These are phyloP conservation scores for Aureobasidium sp. DNA, from an alignment of 2,329 filamentous ascomycete genomes.

Conservation along the genomic window DNA sequence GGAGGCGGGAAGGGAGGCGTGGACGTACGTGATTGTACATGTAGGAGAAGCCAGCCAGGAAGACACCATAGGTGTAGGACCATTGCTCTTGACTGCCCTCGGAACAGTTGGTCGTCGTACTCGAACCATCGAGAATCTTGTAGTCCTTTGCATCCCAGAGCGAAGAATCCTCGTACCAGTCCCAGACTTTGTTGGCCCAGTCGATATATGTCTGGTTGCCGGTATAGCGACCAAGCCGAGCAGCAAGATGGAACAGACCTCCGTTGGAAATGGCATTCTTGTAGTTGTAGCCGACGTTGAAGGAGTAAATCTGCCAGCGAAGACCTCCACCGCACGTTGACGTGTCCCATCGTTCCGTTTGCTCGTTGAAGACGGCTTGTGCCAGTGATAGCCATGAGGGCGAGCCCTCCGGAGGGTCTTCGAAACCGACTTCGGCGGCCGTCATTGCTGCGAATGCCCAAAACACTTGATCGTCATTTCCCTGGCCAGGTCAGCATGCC, in stretches of 20 bases:
- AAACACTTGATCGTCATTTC: constrained; percentile 53
- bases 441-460: constrained; percentile 69
- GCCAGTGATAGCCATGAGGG: constrained; percentile 64
- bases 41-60: constrained; percentile 25
- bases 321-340: constrained; percentile 64
- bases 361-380: constrained; percentile 75
- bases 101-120: constrained; percentile 45
- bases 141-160: constrained; percentile 43
- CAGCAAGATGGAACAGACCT: constrained; percentile 50
- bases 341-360: constrained; percentile 62
- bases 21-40: constrained; percentile 16
- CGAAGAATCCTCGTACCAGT: constrained; percentile 45
- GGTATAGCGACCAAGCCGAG: constrained; percentile 70
- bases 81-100: constrained; percentile 43
- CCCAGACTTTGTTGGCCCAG: constrained; percentile 65
- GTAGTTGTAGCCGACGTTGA: constrained; percentile 59
- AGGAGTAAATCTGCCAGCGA: constrained; percentile 77
- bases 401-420: constrained; percentile 47
- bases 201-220: constrained; percentile 69
- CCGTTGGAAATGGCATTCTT: constrained; percentile 54
- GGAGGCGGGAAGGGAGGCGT: too few species aligned
- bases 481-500: constrained; percentile 24
- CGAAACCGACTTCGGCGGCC: constrained; percentile 70
- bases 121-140: constrained; percentile 50
- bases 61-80: constrained; percentile 36